Base-by-base conservation (phyloP, 306 rosid genomes). In the Prunus mume region DNA sequence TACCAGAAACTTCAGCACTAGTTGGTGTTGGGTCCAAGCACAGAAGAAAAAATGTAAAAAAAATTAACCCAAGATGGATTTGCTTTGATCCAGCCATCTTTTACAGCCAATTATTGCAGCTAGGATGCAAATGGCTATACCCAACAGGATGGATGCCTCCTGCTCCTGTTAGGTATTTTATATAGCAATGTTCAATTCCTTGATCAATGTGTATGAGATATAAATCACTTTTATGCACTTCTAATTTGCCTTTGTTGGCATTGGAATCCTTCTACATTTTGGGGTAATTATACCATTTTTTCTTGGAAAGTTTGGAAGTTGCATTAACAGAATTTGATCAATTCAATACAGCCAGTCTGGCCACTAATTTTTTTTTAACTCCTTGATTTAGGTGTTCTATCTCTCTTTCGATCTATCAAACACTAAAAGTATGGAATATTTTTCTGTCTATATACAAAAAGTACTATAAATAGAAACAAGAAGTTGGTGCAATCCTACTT, bases 81-180 rank as follows among this genome's bases (percentile, higher is more conserved):
- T 66, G 65, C 73, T 66, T 66, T 22, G 79, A 65, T 20, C 9
- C 79, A 3, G 6, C 54, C 73, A 68, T 68, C 12, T 68, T 68
- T 47, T 18, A 2, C 34, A 17, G 11, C 7, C 22, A 68, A 50
- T 49, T 49, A 49, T 12, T 3, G 54, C 17, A 49, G 17, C 17
- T 13, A 49, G 43, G 43, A 38, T 38, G 43, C 43, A 38, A 38
- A 38, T 38, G 43, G 43, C 2, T 38, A 38, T 38, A 49, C 54
- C 14, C 25, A 34, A 19, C 27, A 57, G 54, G 18, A 49, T 13
- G 17, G 54, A 12, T 12, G 12, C 51, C 51, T 12, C 12, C 14
- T 0, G 14, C 18, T 49, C 52, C 52, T 12, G 52, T 47, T 47
- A 32, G 38, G 52, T 47, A 14, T 47, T 47, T 47, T 47, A 47